Evolutionary conservation across 2,329 filamentous ascomycete species (phyloP), one percentile per base, ranked within the genome.

Genomic region (Cordyceps cicadae): DNA sequence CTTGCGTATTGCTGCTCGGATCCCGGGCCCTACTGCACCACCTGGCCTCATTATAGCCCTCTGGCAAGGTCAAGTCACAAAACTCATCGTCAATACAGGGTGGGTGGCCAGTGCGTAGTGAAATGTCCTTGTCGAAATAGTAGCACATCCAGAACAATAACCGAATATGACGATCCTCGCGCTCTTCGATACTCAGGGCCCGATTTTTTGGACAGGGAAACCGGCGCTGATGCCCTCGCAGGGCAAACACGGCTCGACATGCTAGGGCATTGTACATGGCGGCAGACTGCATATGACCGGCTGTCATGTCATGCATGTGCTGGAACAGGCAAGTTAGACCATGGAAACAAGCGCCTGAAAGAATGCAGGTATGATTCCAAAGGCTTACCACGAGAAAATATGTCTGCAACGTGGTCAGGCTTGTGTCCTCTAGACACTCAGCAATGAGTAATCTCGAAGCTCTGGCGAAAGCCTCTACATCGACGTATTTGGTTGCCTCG

Each of bases 141-240:
- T 82, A 84, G 63, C 77, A 78, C 6, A 84, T 64, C 81, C 82
- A 85, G 65, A 85, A 85, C 0, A 84, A 59, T 34, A 70, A 66
- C 3, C 77, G 72, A 0, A 76, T 63, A 34, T 77, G 72, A 9
- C 69, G 67, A 45, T 68, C 66, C 50, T 69, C 66, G 1, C 71
- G 70, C 50, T 71, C 69, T 8, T 64, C 39, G 0, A 60, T 19
- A 5, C 65, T 69, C 1, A 68, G 48, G 1, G 60, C 61, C 1
- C 60, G 61, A 1, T 63, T 45, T 8, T 58, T 50, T 4, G 62
- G 37, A n/a, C 62, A 59, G 3, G 62, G 59, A 32, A 60, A 64
- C 24, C 63, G 61, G 6, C 69, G 56, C 0, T 66, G 70, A 60
- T 84, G 78, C 0, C 73, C 80, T 0, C 79, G 79, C 1, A 84